Evolutionary conservation across 1,284 basidiomycete genomes (phyloP).

Genomic region (Pulveroboletus sp.): DNA sequence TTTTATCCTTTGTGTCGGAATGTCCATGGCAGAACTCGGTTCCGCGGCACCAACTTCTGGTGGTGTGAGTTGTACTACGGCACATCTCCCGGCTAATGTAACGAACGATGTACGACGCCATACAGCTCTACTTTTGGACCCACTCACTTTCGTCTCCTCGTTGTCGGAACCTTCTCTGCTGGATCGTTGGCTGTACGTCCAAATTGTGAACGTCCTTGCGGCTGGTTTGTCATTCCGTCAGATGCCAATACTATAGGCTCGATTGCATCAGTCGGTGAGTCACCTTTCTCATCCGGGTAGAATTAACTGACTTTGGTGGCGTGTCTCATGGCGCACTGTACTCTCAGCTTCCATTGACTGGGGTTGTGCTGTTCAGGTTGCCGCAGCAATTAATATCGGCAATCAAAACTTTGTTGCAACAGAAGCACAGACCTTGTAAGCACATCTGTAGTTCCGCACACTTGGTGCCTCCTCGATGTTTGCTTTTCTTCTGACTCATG

Average conservation of each 20-base stretch:
- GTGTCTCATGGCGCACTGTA: not conserved
- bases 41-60: constrained; percentile 60
- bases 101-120: no score
- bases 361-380: constrained; percentile 72
- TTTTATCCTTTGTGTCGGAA: constrained; percentile 43
- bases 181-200: constrained; percentile 75
- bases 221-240: constrained; percentile 30
- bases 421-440: constrained; percentile 61
- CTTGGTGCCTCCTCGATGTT: no score
- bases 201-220: not conserved
- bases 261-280: constrained; percentile 52
- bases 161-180: constrained; percentile 67
- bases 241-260: constrained; percentile 76
- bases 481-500: not conserved
- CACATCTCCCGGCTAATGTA: not conserved
- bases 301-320: no score
- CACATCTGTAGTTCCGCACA: no score
- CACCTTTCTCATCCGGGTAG: not conserved
- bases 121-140: constrained; percentile 77
- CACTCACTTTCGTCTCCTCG: constrained; percentile 64
- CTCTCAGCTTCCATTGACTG: constrained; percentile 69
- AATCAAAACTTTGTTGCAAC: constrained; percentile 53
- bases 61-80: constrained; percentile 48
- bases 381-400: constrained; percentile 66
- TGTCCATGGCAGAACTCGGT: constrained; percentile 46